Evolutionary conservation across 2,329 filamentous ascomycete species (phyloP).

Genomic region (Geosmithia morbida): DNA sequence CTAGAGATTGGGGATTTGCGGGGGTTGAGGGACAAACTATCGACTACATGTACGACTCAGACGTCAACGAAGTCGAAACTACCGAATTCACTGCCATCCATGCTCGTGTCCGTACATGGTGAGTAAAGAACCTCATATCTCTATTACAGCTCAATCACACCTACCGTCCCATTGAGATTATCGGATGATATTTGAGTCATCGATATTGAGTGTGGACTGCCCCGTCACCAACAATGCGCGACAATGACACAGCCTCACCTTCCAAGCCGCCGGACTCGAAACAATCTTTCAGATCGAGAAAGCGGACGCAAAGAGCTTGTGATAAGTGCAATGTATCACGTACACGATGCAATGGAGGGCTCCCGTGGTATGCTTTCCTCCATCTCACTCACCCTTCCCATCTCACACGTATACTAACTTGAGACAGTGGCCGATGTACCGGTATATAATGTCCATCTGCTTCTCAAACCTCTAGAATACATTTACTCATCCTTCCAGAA

Average conservation of each 20-base stretch:
- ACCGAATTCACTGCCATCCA: background rate
- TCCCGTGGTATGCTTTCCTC: slow-evolving; percentile 17
- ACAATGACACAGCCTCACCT: no score
- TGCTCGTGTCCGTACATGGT: background rate
- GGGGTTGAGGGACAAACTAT: background rate
- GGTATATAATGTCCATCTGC: slow-evolving; percentile 7
- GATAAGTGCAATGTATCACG: slow-evolving; percentile 21
- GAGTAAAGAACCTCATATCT: no score
- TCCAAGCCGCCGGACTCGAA: background rate
- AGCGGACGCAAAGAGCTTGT: slow-evolving; percentile 14
- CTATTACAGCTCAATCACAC: no score
- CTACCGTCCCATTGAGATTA: no score
- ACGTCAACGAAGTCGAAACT: background rate
- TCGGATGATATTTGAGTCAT: no score
- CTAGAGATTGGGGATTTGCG: background rate
- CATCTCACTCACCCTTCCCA: background rate
- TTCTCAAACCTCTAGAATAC: no score
- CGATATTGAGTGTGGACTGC: background rate
- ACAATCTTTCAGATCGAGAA: slow-evolving; percentile 9
- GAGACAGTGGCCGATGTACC: slow-evolving; percentile 17
- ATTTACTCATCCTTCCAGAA: slow-evolving; percentile 9
- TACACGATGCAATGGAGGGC: slow-evolving; percentile 25
- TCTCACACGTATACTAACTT: background rate
- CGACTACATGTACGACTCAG: background rate
- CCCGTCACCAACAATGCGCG: background rate